Percentiles rank a stretch among this genome's conserved stretches.
phyloP scores from a whole-genome alignment of 2,329 filamentous ascomycete genomes.

The Fusarium temperatum region DNA sequence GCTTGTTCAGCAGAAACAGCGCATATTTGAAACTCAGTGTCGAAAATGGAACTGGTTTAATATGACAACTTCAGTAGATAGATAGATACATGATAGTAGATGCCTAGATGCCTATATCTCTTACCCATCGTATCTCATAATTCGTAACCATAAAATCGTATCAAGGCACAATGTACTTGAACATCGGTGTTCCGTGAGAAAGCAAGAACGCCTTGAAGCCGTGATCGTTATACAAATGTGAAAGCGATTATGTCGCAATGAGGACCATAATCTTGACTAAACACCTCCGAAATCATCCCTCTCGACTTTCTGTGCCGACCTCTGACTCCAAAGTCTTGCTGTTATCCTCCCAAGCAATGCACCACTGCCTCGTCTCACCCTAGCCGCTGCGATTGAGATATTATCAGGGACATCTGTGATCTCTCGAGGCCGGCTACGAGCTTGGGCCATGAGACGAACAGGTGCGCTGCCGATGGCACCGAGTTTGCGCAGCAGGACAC shows the following conservation, averaged over 20 bases:
- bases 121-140: constrained; percentile 2
- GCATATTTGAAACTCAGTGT: neutral
- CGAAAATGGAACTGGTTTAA: neutral
- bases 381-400: constrained; percentile 22
- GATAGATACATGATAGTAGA: constrained; percentile 1
- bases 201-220: neutral
- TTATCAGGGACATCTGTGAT: constrained; percentile 31
- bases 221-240: neutral
- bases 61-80: neutral
- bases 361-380: constrained; percentile 2
- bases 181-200: neutral
- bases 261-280: constrained; percentile 7
- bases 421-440: constrained; percentile 22
- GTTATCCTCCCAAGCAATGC: constrained; percentile 4
- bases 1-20: neutral
- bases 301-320: neutral
- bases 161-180: neutral
- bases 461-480: constrained; percentile 5
- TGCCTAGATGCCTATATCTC: neutral
- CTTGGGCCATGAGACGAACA: neutral
- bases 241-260: neutral
- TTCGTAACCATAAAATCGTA: neutral
- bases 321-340: constrained; percentile 15
- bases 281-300: constrained; percentile 19
- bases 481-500: constrained; percentile 40